These are phyloP conservation scores for Abelmoschus esculentus DNA, from an alignment of 345 rosid species.

Conservation along the genomic window DNA sequence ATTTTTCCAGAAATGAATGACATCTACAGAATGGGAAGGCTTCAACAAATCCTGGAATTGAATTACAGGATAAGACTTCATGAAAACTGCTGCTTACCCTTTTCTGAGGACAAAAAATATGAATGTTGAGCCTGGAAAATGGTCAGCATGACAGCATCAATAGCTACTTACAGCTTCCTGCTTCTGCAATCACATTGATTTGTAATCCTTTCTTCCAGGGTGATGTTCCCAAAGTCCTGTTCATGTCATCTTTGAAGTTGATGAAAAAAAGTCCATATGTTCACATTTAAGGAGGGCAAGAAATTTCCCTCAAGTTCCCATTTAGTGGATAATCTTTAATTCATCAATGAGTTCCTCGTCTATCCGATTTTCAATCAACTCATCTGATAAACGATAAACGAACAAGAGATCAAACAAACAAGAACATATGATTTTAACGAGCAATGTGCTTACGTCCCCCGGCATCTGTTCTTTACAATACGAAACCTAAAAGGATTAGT, in stretches of 20 bases:
- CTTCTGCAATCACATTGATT: too few species aligned
- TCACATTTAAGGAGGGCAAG: conserved; percentile 1
- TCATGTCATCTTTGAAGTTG: background rate
- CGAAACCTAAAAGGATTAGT: too few species aligned
- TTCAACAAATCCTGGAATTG: background rate
- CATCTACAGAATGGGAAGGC: background rate
- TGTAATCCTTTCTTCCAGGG: background rate
- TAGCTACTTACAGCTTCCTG: background rate
- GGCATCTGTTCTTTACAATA: too few species aligned
- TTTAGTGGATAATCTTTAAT: background rate
- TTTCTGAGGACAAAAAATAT: background rate
- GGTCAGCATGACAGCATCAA: background rate
- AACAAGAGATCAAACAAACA: too few species aligned
- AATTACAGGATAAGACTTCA: background rate
- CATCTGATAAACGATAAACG: too few species aligned
- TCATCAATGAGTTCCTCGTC: background rate
- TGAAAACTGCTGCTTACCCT: background rate
- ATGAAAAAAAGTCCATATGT: background rate
- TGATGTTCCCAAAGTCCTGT: background rate
- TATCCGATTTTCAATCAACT: background rate
- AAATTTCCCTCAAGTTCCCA: too few species aligned
- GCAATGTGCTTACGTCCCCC: too few species aligned
- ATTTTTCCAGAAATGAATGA: background rate
- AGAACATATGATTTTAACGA: too few species aligned
- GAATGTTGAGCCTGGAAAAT: background rate